Percentiles rank a stretch among this genome's conserved stretches.
Evolutionary conservation across 768 basidiomycete genomes (phyloP).

Genomic region (Mycena chlorophos): DNA sequence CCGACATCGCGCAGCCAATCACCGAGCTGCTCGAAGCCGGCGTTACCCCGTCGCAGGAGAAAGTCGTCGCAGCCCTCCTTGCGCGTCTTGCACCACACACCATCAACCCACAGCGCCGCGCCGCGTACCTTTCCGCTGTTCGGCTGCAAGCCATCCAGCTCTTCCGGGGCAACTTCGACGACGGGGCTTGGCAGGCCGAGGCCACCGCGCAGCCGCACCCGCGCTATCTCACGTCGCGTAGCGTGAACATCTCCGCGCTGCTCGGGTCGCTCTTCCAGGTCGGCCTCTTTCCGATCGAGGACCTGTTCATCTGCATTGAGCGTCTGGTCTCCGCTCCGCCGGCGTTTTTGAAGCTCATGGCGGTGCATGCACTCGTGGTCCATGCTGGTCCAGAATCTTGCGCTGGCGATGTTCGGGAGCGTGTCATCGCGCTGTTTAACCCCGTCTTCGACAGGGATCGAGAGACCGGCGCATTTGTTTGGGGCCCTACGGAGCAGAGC

Average conservation of each 20-base stretch:
- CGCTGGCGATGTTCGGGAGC: conserved; percentile 13
- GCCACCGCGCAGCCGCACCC: neutral
- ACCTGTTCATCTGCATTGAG: conserved; percentile 32
- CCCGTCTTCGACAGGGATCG: neutral
- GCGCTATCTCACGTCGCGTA: conserved; percentile 15
- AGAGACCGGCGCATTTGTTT: neutral
- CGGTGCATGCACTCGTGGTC: conserved; percentile 35
- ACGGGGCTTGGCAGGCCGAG: conserved; percentile 3
- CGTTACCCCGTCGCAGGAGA: neutral
- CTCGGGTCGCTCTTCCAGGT: conserved; percentile 33
- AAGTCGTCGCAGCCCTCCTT: neutral
- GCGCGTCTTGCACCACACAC: neutral
- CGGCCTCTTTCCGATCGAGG: conserved; percentile 23
- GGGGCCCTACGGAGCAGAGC: conserved; percentile 7
- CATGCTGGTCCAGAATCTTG: conserved; percentile 32
- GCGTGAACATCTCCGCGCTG: conserved; percentile 33
- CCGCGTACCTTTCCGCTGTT: neutral
- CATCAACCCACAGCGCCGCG: neutral
- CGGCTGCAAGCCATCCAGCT: neutral
- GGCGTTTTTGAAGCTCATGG: conserved; percentile 31
- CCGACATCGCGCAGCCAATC: neutral
- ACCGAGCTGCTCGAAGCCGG: neutral
- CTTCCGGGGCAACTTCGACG: neutral
- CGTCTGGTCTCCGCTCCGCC: conserved; percentile 24
- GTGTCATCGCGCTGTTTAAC: neutral